phyloP scores from a whole-genome alignment of 2,329 filamentous ascomycete genomes.

The Sarocladiaceae sp. region DNA sequence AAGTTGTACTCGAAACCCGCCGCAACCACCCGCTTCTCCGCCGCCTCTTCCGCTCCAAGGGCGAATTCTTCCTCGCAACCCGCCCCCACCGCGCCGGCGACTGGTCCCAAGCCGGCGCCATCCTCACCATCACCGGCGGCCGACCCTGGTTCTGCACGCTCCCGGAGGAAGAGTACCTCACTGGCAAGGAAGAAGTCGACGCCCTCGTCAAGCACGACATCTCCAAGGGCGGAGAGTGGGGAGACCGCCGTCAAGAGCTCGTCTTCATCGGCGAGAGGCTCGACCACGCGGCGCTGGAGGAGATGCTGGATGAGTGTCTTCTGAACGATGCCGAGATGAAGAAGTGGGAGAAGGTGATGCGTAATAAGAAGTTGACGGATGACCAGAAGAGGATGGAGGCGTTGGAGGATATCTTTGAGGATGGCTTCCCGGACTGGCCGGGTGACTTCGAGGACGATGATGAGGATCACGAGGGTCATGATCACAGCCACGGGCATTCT shows the following conservation, averaged over 20 bases:
- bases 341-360: conserved; percentile 48
- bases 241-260: conserved; percentile 63
- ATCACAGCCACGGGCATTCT: conserved; percentile 8
- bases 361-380: conserved; percentile 25
- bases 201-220: conserved; percentile 44
- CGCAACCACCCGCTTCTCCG: conserved; percentile 44
- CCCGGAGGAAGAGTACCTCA: conserved; percentile 41
- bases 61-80: conserved; percentile 54
- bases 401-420: conserved; percentile 47
- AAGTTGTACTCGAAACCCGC: conserved; percentile 48
- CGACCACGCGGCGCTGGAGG: conserved; percentile 43
- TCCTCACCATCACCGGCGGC: conserved; percentile 54
- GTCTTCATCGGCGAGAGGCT: conserved; percentile 68
- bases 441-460: conserved; percentile 32
- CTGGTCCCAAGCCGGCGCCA: conserved; percentile 59
- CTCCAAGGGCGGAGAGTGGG: conserved; percentile 53
- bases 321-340: conserved; percentile 53
- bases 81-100: conserved; percentile 48
- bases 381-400: conserved; percentile 28
- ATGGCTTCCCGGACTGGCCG: conserved; percentile 52
- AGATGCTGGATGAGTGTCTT: conserved; percentile 53
- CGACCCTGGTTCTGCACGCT: conserved; percentile 55
- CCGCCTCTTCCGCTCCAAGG: conserved; percentile 57
- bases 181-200: conserved; percentile 40
- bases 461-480: conserved; percentile 14